A percentile compares a stretch with the other conserved stretches of the same genome.
Conservation (phyloP, 371 early-diverging fungal species). For the Mucor irregularis region DNA sequence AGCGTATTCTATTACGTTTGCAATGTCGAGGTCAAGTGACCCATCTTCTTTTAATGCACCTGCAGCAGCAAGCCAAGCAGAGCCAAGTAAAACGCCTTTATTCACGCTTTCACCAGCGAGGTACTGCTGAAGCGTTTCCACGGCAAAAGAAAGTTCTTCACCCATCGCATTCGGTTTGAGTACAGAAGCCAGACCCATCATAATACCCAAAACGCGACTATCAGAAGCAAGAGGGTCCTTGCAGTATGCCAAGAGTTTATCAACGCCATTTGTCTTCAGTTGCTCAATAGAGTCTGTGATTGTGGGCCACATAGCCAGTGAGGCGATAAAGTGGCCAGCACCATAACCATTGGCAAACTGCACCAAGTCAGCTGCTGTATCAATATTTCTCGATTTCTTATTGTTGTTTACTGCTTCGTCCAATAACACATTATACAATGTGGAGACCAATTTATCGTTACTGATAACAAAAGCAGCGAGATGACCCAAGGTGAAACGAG, state of each 20-base stretch:
- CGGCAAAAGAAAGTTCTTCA: slow-evolving; percentile 27
- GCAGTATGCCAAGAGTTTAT: slow-evolving; percentile 21
- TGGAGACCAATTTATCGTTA: slow-evolving; percentile 43
- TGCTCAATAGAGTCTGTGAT: slow-evolving; percentile 36
- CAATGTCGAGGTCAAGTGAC: slow-evolving; percentile 20
- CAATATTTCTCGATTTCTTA: slow-evolving; percentile 21
- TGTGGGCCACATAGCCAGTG: slow-evolving; percentile 49
- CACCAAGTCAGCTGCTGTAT: slow-evolving; percentile 35
- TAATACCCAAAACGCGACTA: slow-evolving; percentile 37
- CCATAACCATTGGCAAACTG: slow-evolving; percentile 58
- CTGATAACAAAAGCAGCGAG: slow-evolving; percentile 45
- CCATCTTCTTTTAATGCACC: slow-evolving; percentile 9
- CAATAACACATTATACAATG: slow-evolving; percentile 16
- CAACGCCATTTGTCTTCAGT: slow-evolving; percentile 17
- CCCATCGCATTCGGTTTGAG: slow-evolving; percentile 22
- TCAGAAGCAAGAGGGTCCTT: slow-evolving; percentile 7
- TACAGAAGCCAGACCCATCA: slow-evolving; percentile 45
- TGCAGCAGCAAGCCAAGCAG: slow-evolving; percentile 36
- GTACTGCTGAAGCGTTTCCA: slow-evolving; percentile 17
- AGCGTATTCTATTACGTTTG: slow-evolving; percentile 21
- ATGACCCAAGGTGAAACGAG: slow-evolving; percentile 48
- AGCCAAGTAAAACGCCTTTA: slow-evolving; percentile 33
- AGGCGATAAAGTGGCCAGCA: slow-evolving; percentile 43
- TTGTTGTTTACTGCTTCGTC: slow-evolving; percentile 8
- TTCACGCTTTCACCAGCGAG: slow-evolving; percentile 14